Evolutionary conservation across 2,329 filamentous ascomycete genomes (phyloP), one percentile per base, ranked within the genome.

Genomic region (Pestalotiopsis sp.): DNA sequence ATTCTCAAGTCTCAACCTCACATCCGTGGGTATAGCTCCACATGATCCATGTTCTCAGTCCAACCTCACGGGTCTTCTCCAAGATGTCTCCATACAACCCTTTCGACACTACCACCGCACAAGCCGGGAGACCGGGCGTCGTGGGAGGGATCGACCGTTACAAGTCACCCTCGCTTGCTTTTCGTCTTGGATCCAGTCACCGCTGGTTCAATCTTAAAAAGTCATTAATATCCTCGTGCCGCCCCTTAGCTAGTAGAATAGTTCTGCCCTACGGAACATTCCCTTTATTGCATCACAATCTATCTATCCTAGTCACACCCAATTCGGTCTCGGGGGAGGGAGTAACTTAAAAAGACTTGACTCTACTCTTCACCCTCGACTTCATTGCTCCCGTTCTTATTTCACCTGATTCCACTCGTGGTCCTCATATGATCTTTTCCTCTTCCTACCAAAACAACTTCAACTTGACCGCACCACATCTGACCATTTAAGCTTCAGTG

Each of bases 191-290:
- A 70, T 70, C 71, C 71, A 73, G 76, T 78, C 76, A 78, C 76
- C 76, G 76, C 76, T 73, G 73, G 73, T 77, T 76, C 73, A 64
- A 75, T 74, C 75, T 77, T 77, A 76, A 74, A 77, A 77, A 52
- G 45, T 75, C 70, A 76, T 72, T 78, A 76, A 77, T 77, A 76
- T 77, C 76, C 76, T 70, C 75, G 71, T 69, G 68, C 73, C 75
- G 70, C 73, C 75, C 76, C 75, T 74, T 73, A 56, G 27, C 57
- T 67, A 63, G 59, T 23, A 59, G n/a, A 52, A 62, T 67, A 63
- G 66, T 67, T 56, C 66, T 67, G 57, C 66, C 66, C 36, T 67
- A 62, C 38, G 52, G 52, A 59, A 36, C 64, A 38, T 59, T 41
- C 23, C 64, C 62, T 45, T 49, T 45, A 38, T 45, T 66, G 58